phyloP scores from a whole-genome alignment of 768 basidiomycete species.

The Mycena sanguinolenta region DNA sequence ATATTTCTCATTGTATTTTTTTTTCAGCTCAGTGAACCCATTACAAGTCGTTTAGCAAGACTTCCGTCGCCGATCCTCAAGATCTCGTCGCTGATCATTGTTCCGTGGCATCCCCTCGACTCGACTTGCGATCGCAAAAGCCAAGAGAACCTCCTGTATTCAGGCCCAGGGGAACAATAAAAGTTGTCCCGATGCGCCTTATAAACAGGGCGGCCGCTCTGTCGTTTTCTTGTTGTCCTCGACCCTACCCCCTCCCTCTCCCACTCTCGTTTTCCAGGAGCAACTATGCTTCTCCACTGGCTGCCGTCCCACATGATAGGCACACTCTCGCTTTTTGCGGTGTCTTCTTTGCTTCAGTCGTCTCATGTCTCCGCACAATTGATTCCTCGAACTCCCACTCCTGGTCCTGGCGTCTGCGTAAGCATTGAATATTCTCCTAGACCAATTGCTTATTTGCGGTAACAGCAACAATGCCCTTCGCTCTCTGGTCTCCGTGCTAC shows the following conservation, averaged over 20 bases:
- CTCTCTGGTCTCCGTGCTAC: background rate
- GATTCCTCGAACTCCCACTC: background rate
- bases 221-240: background rate
- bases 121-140: background rate
- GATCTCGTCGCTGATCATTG: too few species aligned
- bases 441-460: background rate
- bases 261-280: background rate
- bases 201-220: too few species aligned
- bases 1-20: too few species aligned
- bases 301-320: background rate
- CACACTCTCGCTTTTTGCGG: background rate
- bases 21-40: too few species aligned
- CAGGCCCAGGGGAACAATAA: too few species aligned
- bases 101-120: too few species aligned
- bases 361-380: background rate
- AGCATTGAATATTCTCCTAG: background rate
- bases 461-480: background rate
- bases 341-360: background rate
- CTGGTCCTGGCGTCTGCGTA: background rate
- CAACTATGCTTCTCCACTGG: background rate
- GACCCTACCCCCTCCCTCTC: background rate
- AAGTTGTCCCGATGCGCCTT: too few species aligned
- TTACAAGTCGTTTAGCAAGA: too few species aligned
- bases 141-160: background rate
- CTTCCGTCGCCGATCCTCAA: too few species aligned